Conservation (phyloP, 371 early-diverging fungal genomes). For the Mucor saturninus region DNA sequence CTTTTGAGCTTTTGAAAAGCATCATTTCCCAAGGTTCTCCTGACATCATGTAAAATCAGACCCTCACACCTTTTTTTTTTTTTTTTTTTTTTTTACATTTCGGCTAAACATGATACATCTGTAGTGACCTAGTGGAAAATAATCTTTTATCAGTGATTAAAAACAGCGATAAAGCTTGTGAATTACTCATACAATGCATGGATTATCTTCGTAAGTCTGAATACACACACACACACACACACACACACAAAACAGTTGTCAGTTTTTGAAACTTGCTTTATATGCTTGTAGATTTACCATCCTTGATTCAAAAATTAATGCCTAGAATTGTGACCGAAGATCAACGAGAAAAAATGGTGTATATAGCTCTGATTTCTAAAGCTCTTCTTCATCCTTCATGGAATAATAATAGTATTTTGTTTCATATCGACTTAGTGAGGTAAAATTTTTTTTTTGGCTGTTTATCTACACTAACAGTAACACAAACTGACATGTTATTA, state of each 20-base stretch:
- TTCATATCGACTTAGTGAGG: slow-evolving; percentile 14
- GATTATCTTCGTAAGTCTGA: slow-evolving; percentile 8
- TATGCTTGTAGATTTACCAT: slow-evolving; percentile 4
- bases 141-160: slow-evolving; percentile 11
- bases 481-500: background rate
- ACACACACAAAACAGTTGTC: background rate
- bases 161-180: slow-evolving; percentile 14
- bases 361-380: slow-evolving; percentile 21
- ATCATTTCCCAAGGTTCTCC: background rate
- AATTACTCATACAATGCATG: slow-evolving; percentile 23
- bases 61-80: background rate
- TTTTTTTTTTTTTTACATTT: background rate
- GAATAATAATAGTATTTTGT: slow-evolving; percentile 10
- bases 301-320: slow-evolving; percentile 14
- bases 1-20: background rate
- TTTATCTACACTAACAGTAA: too few relatives aligned
- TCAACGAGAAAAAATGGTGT: slow-evolving; percentile 15
- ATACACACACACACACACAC: background rate
- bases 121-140: slow-evolving; percentile 1
- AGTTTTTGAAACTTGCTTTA: background rate
- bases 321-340: background rate
- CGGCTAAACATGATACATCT: background rate
- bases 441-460: background rate
- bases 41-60: slow-evolving; percentile 7
- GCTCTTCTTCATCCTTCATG: slow-evolving; percentile 13